phyloP scores from a whole-genome alignment of 2,329 filamentous ascomycete species.

The Microcera coccophila region DNA sequence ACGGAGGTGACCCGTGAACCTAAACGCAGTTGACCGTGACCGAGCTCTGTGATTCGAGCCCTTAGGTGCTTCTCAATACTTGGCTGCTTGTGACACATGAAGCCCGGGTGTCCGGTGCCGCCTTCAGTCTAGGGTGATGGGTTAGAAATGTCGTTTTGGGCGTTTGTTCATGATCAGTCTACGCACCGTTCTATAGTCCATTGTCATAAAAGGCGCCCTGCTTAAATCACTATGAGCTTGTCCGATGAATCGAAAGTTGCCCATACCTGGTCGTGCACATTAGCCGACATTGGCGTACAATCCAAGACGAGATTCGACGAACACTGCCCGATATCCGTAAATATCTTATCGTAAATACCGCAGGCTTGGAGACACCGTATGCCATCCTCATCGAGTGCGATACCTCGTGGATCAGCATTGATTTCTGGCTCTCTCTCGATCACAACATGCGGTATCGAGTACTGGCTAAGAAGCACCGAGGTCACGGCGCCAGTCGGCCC shows the following conservation, averaged over 20 bases:
- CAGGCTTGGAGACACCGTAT: slow-evolving; percentile 23
- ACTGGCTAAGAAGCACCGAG: slow-evolving; percentile 14
- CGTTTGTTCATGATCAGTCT: too few species aligned
- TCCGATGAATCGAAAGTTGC: slow-evolving; percentile 12
- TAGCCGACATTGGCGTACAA: too few species aligned
- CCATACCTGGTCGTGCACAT: slow-evolving; percentile 7
- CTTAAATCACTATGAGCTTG: slow-evolving; percentile 5
- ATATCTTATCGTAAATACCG: slow-evolving; percentile 24
- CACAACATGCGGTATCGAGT: slow-evolving; percentile 16
- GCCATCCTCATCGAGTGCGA: slow-evolving; percentile 30
- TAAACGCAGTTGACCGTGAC: slow-evolving; percentile 2
- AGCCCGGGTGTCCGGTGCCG: slow-evolving; percentile 23
- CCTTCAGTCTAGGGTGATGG: slow-evolving; percentile 20
- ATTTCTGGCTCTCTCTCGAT: slow-evolving; percentile 26
- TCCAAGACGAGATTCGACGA: too few species aligned
- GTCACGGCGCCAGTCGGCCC: slow-evolving; percentile 27
- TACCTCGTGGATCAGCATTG: slow-evolving; percentile 28
- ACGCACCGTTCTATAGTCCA: slow-evolving; percentile 13
- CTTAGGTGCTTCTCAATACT: slow-evolving; percentile 17
- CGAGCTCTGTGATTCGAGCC: slow-evolving; percentile 22
- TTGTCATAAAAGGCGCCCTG: slow-evolving; percentile 12
- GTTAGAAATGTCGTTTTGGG: neutral
- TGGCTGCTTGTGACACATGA: slow-evolving; percentile 27
- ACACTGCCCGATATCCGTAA: slow-evolving; percentile 19
- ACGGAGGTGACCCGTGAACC: slow-evolving; percentile 9